These are phyloP conservation scores for Cyberlindnera japonica DNA, from an alignment of 805 yeast species.

Conservation along the genomic window DNA sequence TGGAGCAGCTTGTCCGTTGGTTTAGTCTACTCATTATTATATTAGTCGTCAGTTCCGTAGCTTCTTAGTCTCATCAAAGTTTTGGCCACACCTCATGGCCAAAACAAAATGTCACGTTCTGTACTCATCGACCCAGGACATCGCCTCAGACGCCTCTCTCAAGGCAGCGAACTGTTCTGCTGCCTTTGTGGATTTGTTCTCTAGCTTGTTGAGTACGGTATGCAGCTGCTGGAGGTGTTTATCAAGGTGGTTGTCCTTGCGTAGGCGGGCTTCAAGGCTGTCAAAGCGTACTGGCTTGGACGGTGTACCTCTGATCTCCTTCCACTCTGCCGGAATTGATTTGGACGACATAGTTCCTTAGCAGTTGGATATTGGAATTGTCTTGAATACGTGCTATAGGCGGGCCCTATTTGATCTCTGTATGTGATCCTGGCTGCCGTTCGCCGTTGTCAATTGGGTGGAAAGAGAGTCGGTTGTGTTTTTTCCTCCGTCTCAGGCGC, in stretches of 20 bases:
- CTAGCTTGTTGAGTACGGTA: constrained; percentile 21
- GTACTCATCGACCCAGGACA: constrained; percentile 23
- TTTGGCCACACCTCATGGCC: background rate
- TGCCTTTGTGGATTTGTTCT: constrained; percentile 19
- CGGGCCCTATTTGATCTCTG: too few relatives aligned
- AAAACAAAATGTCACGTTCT: background rate
- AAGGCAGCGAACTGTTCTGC: constrained; percentile 9
- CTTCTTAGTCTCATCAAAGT: background rate
- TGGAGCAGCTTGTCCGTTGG: background rate
- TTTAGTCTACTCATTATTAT: background rate
- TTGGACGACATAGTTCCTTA: background rate
- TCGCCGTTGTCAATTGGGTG: too few relatives aligned
- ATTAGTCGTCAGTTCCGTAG: background rate
- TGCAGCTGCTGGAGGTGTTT: constrained; percentile 17
- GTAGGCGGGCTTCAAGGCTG: constrained; percentile 4
- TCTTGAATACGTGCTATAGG: too few relatives aligned
- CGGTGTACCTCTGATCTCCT: constrained; percentile 22
- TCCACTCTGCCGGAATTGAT: constrained; percentile 2
- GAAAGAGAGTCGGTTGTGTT: too few relatives aligned
- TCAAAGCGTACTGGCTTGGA: constrained; percentile 16
- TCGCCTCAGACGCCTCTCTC: constrained; percentile 14
- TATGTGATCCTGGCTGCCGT: too few relatives aligned
- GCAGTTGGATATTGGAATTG: background rate
- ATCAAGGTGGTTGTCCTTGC: constrained; percentile 19
- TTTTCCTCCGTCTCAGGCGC: too few relatives aligned